These are phyloP conservation scores for Mycena capillaripes DNA, from an alignment of 768 basidiomycete species.

Conservation along the genomic window DNA sequence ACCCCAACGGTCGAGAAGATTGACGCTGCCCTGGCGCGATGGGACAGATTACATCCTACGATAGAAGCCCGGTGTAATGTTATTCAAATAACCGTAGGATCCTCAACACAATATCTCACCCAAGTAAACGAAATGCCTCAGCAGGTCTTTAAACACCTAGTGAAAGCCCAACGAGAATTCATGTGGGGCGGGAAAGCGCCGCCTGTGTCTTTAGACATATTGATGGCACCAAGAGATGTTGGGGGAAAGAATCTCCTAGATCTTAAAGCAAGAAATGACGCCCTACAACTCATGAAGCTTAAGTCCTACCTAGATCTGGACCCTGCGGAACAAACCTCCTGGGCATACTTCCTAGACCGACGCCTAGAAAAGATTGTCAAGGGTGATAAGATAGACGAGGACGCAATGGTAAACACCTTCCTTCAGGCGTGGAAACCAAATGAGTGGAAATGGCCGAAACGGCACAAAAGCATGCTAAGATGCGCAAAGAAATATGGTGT, in stretches of 20 bases:
- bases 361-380: background rate
- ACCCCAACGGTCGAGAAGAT: background rate
- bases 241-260: constrained; percentile 33
- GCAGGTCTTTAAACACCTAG: too few relatives aligned
- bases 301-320: constrained; percentile 16
- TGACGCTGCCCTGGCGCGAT: background rate
- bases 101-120: background rate
- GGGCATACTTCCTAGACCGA: background rate
- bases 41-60: background rate
- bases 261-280: constrained; percentile 25
- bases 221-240: background rate
- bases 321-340: background rate
- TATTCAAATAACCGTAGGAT: background rate
- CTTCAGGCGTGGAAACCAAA: constrained; percentile 6
- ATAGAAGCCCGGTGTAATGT: background rate
- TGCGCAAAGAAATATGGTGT: constrained; percentile 3
- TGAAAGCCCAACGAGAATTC: background rate
- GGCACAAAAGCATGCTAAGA: background rate
- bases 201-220: background rate
- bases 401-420: background rate
- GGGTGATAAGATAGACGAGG: background rate
- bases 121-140: too few relatives aligned
- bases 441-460: background rate
- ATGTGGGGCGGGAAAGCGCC: constrained; percentile 13
- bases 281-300: constrained; percentile 17